phyloP scores from a whole-genome alignment of 352 stramenopile species.

The Phytophthora foliorum region DNA sequence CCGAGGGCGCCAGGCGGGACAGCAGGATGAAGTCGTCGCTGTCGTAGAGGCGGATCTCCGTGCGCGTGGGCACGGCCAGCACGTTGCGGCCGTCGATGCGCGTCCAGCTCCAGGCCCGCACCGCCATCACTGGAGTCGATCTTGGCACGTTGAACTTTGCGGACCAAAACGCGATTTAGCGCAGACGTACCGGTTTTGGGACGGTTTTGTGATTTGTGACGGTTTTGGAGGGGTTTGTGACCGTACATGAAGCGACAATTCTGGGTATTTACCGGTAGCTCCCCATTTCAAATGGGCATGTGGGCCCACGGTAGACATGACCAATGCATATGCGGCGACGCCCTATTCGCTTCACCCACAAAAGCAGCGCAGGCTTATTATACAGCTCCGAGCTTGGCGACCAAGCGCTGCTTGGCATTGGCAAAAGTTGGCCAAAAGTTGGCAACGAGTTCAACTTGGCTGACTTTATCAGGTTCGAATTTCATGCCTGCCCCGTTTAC shows the following conservation, averaged over 20 bases:
- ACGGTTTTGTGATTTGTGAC: slow-evolving; percentile 23
- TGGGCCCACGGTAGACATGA: slow-evolving; percentile 1
- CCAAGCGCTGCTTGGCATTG: too few relatives aligned
- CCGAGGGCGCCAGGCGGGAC: slow-evolving; percentile 61
- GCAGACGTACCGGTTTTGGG: slow-evolving; percentile 14
- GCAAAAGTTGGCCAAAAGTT: too few relatives aligned
- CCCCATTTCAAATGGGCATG: too few relatives aligned
- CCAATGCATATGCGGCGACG: background rate
- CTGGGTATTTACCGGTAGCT: too few relatives aligned
- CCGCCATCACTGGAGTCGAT: slow-evolving; percentile 21
- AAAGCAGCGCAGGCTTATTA: background rate
- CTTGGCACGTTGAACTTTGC: slow-evolving; percentile 31
- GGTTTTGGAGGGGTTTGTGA: background rate
- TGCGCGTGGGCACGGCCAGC: slow-evolving; percentile 71
- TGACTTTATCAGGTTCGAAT: slow-evolving; percentile 2
- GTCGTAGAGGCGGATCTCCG: slow-evolving; percentile 83
- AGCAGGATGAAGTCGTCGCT: slow-evolving; percentile 89
- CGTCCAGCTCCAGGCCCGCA: slow-evolving; percentile 84
- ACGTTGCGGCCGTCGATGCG: slow-evolving; percentile 87
- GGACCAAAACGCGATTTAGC: background rate
- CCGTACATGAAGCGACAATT: too few relatives aligned
- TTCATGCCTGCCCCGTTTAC: background rate
- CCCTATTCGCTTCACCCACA: background rate
- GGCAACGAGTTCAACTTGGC: background rate
- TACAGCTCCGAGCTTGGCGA: background rate